Evolutionary conservation across 2,329 filamentous ascomycete genomes (phyloP).

Genomic region (Mariannaea elegans): DNA sequence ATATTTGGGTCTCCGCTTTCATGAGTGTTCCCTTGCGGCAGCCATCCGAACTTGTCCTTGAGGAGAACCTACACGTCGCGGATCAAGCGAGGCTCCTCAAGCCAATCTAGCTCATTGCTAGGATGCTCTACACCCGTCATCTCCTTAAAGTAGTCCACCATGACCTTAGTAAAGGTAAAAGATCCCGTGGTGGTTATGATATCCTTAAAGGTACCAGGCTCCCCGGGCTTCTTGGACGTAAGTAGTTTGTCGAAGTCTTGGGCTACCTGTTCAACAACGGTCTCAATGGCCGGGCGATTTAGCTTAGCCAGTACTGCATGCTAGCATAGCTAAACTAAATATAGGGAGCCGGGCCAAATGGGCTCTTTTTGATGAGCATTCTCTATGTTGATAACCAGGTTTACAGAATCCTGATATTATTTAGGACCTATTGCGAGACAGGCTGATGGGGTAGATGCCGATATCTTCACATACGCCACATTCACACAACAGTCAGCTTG

Average conservation of each 20-base stretch:
- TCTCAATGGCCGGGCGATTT: slow-evolving; percentile 72
- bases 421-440: slow-evolving; percentile 72
- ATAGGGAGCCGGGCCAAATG: slow-evolving; percentile 65
- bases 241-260: slow-evolving; percentile 40
- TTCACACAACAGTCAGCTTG: slow-evolving; percentile 71
- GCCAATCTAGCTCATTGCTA: slow-evolving; percentile 41
- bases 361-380: slow-evolving; percentile 60
- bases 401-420: slow-evolving; percentile 61
- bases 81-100: slow-evolving; percentile 42
- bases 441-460: slow-evolving; percentile 73
- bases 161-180: slow-evolving; percentile 42
- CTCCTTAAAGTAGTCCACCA: slow-evolving; percentile 43
- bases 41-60: slow-evolving; percentile 39
- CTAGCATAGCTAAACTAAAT: slow-evolving; percentile 79
- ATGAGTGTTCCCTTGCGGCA: slow-evolving; percentile 30
- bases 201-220: slow-evolving; percentile 37
- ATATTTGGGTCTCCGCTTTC: slow-evolving; percentile 25
- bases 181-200: slow-evolving; percentile 45
- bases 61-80: slow-evolving; percentile 46
- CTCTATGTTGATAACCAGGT: slow-evolving; percentile 76
- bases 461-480: slow-evolving; percentile 78
- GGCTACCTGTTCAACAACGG: slow-evolving; percentile 72
- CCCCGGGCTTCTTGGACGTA: slow-evolving; percentile 21
- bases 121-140: slow-evolving; percentile 38
- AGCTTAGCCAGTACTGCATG: slow-evolving; percentile 79